Evolutionary conservation across 352 stramenopile species (phyloP), one percentile per base, ranked within the genome.

Genomic region (Pythium oligandrum): DNA sequence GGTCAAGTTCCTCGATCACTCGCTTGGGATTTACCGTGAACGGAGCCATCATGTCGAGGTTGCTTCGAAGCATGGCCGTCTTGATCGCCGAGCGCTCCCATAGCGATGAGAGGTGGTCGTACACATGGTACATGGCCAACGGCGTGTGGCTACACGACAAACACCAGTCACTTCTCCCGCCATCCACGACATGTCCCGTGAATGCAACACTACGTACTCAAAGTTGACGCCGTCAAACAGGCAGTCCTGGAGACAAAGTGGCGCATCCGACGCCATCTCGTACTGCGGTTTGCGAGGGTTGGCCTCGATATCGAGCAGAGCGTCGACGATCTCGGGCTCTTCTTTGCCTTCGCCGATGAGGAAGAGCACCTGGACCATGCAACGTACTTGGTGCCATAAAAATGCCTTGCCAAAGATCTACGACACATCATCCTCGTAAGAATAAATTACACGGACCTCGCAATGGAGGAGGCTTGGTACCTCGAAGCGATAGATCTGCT

Each of bases 351-450:
- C 76, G 7, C 96, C 97, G 43, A 99, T 82, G 35, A 98, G 68
- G 63, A 99, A 99, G 9, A 99, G 65, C 32, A 99, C 79, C 3
- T 95, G 75, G 36, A 98, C 95, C 73, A 99, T 98, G 71, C 95
- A 99, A 38, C 97, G 91, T 60, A 99, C 97, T 73, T 99, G 97
- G 78, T 99, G 97, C 97, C 97, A 99, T 53, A 99, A 63, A 67
- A 99, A 99, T 11, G 96, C 96, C 59, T 95, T 87, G 1, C 97
- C 97, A 36, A 81, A 64, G 17, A 95, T 79, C 66, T 60, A 83
- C 49, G 4, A 30, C 9, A 26, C 17, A 26, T 26, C 17, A 26
- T 26, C 17, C 17, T 26, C 17, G 17, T 26, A 26, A 26, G 17
- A 26, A n/a, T n/a, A 26, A 26, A 0, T 26, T 26, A 26, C 17